Conservation (phyloP, 2,329 filamentous ascomycete species). For the Purpureocillium lavendulum region DNA sequence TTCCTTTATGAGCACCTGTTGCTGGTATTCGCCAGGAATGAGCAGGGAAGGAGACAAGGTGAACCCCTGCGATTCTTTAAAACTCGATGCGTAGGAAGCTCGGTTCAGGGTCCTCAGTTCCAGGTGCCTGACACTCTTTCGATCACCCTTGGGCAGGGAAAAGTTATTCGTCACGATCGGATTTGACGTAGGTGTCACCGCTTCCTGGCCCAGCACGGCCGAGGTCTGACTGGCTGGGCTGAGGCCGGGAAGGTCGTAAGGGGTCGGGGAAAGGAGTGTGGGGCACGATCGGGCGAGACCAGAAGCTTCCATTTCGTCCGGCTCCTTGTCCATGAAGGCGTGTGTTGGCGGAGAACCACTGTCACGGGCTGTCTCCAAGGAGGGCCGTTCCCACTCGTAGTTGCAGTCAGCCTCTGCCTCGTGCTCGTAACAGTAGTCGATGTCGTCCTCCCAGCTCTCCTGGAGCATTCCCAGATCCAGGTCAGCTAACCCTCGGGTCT, state of each 20-base stretch:
- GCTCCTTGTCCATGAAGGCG: conserved; percentile 15
- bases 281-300: conserved; percentile 14
- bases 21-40: conserved; percentile 50
- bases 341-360: conserved; percentile 12
- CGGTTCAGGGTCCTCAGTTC: conserved; percentile 27
- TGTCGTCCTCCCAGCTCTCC: conserved; percentile 59
- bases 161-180: conserved; percentile 38
- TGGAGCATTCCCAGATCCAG: conserved; percentile 20
- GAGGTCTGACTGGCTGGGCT: conserved; percentile 42
- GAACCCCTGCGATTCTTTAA: conserved; percentile 52
- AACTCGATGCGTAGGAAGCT: conserved; percentile 42
- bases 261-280: conserved; percentile 17
- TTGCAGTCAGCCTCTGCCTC: conserved; percentile 59
- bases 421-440: conserved; percentile 64
- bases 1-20: conserved; percentile 36
- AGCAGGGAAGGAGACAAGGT: conserved; percentile 53
- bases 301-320: conserved; percentile 12
- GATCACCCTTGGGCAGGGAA: conserved; percentile 36
- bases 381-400: conserved; percentile 55
- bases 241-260: conserved; percentile 36
- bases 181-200: conserved; percentile 31
- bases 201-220: conserved; percentile 30
- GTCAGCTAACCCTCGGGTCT: conserved; percentile 13
- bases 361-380: conserved; percentile 32
- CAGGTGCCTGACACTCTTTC: conserved; percentile 19